These are phyloP conservation scores for Nigrograna mackinnonii DNA, from an alignment of 2,329 filamentous ascomycete genomes.

Conservation along the genomic window DNA sequence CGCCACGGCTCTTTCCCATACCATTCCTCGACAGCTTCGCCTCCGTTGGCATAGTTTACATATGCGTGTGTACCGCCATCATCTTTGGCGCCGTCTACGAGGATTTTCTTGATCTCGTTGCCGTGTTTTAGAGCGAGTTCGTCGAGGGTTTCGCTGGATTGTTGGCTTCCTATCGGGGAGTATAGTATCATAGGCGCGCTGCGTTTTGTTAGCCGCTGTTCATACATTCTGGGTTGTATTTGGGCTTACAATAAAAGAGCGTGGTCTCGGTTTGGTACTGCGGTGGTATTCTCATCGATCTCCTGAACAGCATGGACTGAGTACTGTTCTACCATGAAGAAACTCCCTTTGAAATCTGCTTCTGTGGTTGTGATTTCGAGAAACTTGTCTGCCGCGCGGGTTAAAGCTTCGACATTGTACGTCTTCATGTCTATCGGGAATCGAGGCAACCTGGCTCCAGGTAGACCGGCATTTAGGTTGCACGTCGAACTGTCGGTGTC, in stretches of 20 bases:
- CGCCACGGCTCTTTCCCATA: conserved; percentile 40
- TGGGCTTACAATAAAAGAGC: background rate
- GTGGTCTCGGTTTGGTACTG: background rate
- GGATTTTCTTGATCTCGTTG: background rate
- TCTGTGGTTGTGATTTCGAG: too few relatives aligned
- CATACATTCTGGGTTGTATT: background rate
- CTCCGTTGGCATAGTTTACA: conserved; percentile 39
- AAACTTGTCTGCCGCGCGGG: too few relatives aligned
- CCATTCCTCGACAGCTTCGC: conserved; percentile 27
- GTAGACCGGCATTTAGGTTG: conserved; percentile 30
- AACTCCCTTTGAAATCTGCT: too few relatives aligned
- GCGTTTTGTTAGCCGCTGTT: background rate
- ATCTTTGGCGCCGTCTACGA: background rate
- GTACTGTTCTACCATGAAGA: too few relatives aligned
- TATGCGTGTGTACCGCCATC: conserved; percentile 19
- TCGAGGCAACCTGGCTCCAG: conserved; percentile 25
- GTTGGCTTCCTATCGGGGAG: background rate
- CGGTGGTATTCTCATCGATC: too few relatives aligned
- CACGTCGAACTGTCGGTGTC: conserved; percentile 24
- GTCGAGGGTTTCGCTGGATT: background rate
- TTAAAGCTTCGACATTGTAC: conserved; percentile 40
- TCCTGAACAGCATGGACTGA: too few relatives aligned
- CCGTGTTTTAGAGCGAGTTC: background rate
- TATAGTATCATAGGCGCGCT: background rate
- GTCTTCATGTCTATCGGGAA: conserved; percentile 24